These are phyloP conservation scores for Butyriboletus loyo DNA, from an alignment of 768 basidiomycete species.

Conservation along the genomic window DNA sequence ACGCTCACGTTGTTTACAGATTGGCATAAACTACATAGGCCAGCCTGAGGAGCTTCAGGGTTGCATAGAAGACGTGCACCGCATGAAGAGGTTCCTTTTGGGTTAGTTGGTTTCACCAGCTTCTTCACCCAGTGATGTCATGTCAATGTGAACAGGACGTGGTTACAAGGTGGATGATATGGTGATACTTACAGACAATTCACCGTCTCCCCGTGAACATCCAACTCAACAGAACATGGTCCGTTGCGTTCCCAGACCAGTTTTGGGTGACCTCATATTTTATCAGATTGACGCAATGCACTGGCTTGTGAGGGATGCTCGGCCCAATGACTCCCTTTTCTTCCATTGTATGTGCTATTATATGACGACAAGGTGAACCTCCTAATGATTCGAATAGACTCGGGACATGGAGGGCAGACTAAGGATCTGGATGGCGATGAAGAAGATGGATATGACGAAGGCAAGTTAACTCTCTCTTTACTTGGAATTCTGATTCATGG, in stretches of 20 bases:
- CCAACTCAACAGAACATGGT: conserved; percentile 86
- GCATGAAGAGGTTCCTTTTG: conserved; percentile 74
- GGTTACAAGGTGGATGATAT: conserved; percentile 78
- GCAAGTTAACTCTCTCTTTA: conserved; percentile 25
- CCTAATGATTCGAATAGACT: conserved; percentile 46
- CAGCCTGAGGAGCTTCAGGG: conserved; percentile 67
- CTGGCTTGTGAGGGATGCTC: conserved; percentile 85
- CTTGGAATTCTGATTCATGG: neutral
- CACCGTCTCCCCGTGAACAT: conserved; percentile 51
- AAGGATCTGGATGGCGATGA: conserved; percentile 83
- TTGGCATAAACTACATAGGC: conserved; percentile 87
- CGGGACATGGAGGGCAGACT: conserved; percentile 92
- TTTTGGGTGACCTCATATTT: neutral
- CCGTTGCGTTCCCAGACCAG: conserved; percentile 18
- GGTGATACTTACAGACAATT: conserved; percentile 80
- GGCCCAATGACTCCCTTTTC: conserved; percentile 82
- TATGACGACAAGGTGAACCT: neutral
- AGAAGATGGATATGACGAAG: conserved; percentile 81
- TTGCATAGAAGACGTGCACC: conserved; percentile 89
- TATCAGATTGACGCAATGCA: conserved; percentile 72
- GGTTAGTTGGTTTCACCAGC: conserved; percentile 39
- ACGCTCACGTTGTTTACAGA: conserved; percentile 38
- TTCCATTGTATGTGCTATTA: conserved; percentile 67
- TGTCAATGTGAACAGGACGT: conserved; percentile 21
- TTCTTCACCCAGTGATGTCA: neutral